phyloP scores from a whole-genome alignment of 495 filamentous ascomycete species.

The Neurospora discreta region DNA sequence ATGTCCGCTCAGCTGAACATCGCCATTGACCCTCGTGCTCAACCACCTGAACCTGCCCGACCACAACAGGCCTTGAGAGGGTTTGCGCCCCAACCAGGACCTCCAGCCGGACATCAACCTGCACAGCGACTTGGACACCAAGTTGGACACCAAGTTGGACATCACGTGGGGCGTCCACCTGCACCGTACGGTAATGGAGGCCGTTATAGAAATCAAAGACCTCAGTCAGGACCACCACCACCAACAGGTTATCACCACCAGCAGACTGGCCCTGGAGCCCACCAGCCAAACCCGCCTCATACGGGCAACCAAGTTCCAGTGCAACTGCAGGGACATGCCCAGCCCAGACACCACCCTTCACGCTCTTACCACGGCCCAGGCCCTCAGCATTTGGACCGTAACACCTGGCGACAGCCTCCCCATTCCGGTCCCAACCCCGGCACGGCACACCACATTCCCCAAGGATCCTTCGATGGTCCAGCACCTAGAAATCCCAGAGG shows the following conservation, averaged over 20 bases:
- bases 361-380: slow-evolving; percentile 18
- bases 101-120: background rate
- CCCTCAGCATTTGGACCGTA: slow-evolving; percentile 5
- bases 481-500: slow-evolving; percentile 6
- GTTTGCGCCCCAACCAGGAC: background rate
- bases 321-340: background rate
- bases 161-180: background rate
- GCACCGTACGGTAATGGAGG: slow-evolving; percentile 3
- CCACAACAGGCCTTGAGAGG: background rate
- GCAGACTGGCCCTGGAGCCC: background rate
- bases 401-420: slow-evolving; percentile 11
- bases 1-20: slow-evolving; percentile 42
- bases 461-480: slow-evolving; percentile 4
- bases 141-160: background rate
- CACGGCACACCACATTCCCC: background rate
- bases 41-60: slow-evolving; percentile 4
- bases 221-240: slow-evolving; percentile 8
- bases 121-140: background rate
- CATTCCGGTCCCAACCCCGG: slow-evolving; percentile 4
- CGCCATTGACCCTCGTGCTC: slow-evolving; percentile 32
- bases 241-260: background rate
- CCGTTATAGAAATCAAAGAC: slow-evolving; percentile 9
- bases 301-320: background rate
- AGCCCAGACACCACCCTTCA: slow-evolving; percentile 19
- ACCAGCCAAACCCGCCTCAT: background rate